Evolutionary conservation across 192 early-diverging fungal genomes (phyloP).

Genomic region (Backusella sp.): DNA sequence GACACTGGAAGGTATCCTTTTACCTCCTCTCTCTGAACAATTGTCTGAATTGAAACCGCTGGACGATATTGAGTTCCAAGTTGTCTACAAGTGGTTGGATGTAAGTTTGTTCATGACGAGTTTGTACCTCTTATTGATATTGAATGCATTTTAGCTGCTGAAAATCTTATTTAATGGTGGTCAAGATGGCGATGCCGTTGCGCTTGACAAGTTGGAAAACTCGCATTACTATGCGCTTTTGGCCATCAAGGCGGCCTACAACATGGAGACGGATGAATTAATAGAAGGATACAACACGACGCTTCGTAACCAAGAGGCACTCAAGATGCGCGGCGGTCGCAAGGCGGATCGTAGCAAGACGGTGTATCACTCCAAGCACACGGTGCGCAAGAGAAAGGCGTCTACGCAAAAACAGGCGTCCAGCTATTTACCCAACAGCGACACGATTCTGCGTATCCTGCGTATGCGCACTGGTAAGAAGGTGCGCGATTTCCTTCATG

Average conservation of each 20-base stretch:
- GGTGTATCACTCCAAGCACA: conserved; percentile 36
- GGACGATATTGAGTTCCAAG: conserved; percentile 61
- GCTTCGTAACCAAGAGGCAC: conserved; percentile 29
- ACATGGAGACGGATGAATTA: conserved; percentile 60
- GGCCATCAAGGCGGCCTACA: conserved; percentile 61
- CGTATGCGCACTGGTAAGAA: conserved; percentile 45
- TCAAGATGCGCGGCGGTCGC: conserved; percentile 36
- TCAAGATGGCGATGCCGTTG: conserved; percentile 62
- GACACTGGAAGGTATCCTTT: conserved; percentile 63
- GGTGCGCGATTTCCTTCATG: conserved; percentile 44
- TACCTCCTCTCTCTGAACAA: conserved; percentile 65
- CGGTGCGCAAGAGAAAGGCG: conserved; percentile 23
- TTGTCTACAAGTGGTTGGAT: conserved; percentile 69
- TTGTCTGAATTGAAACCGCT: conserved; percentile 59
- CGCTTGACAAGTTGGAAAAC: conserved; percentile 58
- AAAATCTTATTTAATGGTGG: conserved; percentile 75
- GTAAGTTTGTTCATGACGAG: conserved; percentile 24
- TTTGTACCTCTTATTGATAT: background rate
- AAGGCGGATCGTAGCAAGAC: conserved; percentile 40
- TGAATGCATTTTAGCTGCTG: conserved; percentile 49
- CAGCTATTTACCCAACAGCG: conserved; percentile 43
- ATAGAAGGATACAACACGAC: conserved; percentile 56
- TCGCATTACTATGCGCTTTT: conserved; percentile 66
- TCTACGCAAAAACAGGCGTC: conserved; percentile 12
- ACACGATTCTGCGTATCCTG: conserved; percentile 49